Percentiles rank a stretch among this genome's conserved stretches.
Evolutionary conservation across 1,284 basidiomycete species (phyloP).

Genomic region (Coniophora puteana): DNA sequence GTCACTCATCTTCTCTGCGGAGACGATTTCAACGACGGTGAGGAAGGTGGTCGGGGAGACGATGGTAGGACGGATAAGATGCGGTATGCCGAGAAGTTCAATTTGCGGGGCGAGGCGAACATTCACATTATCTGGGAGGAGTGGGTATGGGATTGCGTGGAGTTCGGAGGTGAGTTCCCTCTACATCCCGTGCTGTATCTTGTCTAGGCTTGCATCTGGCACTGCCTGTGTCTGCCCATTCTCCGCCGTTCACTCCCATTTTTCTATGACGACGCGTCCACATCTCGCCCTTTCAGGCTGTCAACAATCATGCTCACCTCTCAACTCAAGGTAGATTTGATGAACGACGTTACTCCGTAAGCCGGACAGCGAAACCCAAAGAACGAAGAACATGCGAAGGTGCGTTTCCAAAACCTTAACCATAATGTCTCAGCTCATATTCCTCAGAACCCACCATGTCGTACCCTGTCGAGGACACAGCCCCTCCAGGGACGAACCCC

Average conservation of each 20-base stretch:
- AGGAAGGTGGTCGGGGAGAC: conserved; percentile 29
- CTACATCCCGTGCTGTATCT: not conserved
- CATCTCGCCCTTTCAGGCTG: no score
- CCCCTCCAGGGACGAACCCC: conserved; percentile 6
- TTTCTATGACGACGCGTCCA: no score
- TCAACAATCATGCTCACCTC: no score
- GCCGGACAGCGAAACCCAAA: conserved; percentile 46
- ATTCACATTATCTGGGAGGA: conserved; percentile 80
- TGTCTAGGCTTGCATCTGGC: conserved; percentile 1
- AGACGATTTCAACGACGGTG: conserved; percentile 32
- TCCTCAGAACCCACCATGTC: conserved; percentile 15
- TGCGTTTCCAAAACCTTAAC: not conserved
- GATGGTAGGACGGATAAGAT: conserved; percentile 66
- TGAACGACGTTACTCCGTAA: conserved; percentile 56
- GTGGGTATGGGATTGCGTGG: conserved; percentile 81
- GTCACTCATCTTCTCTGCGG: conserved; percentile 69
- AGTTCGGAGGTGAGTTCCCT: conserved; percentile 51
- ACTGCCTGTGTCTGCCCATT: no score
- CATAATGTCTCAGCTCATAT: conserved; percentile 3
- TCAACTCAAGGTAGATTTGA: conserved; percentile 40
- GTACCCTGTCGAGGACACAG: conserved; percentile 13
- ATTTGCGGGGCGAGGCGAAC: conserved; percentile 55
- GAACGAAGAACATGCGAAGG: conserved; percentile 24
- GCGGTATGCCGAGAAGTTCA: conserved; percentile 65
- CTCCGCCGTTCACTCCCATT: no score